Conservation (phyloP, 1,284 basidiomycete species). For the Serendipita sp. region DNA sequence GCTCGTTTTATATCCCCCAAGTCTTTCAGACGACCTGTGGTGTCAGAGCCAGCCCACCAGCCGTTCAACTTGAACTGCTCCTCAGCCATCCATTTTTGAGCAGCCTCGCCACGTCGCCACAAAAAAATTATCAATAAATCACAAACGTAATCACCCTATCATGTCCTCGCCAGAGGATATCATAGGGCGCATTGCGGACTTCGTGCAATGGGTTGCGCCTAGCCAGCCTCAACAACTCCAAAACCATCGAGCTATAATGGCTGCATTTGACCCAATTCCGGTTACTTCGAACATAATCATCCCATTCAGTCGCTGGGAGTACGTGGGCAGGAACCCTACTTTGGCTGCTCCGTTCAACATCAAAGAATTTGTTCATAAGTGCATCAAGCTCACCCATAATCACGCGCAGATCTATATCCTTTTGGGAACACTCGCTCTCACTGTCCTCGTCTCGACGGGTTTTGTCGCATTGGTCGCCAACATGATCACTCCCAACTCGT, state of each 20-base stretch:
- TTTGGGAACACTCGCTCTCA: neutral
- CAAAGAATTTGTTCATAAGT: neutral
- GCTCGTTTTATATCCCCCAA: too few relatives aligned
- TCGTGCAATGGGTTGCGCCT: neutral
- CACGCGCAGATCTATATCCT: neutral
- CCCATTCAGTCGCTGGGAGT: neutral
- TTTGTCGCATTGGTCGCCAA: neutral
- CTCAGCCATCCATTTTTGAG: too few relatives aligned
- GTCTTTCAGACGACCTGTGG: too few relatives aligned
- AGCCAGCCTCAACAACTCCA: neutral
- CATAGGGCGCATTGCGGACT: neutral
- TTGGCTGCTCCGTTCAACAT: neutral
- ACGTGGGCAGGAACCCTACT: neutral
- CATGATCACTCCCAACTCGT: neutral
- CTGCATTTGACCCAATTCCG: neutral
- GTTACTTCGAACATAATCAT: neutral
- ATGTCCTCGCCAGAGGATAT: neutral
- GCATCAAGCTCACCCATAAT: too few relatives aligned
- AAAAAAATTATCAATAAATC: too few relatives aligned
- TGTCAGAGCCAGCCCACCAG: too few relatives aligned
- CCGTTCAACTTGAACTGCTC: too few relatives aligned
- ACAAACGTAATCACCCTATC: neutral
- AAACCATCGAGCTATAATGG: neutral
- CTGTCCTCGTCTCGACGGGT: neutral
- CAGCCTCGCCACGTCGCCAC: too few relatives aligned